Base-by-base conservation (phyloP, 495 filamentous ascomycete genomes). In the Aspergillus biplanus region DNA sequence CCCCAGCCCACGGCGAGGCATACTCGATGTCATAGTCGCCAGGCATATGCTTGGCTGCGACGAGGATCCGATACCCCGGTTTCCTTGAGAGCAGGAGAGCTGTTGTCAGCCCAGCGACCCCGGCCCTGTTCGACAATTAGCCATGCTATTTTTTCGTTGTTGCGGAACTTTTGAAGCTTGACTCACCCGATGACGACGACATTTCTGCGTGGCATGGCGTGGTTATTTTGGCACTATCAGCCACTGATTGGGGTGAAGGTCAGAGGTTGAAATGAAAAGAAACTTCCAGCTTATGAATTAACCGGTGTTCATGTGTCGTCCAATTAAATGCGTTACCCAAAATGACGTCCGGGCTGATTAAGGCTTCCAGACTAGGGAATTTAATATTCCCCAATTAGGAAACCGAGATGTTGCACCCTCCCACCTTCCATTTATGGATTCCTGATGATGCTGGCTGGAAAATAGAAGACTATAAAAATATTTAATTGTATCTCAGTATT, bases 1-100 rank as follows among this genome's bases (percentile, higher is more conserved):
- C 93, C 31, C 93, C 93, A 11, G 93, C 93, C 89, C 90, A 96
- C 0, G 93, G 93, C 3, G 90, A 93, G 0, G 91, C 87, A 68
- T 97, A 97, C 82, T 96, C 92, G 62, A 92, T 87, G 69, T 96
- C 91, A 74, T 94, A 96, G 77, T 97, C 93, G 27, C 93, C 93
- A 0, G 93, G 93, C 93, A 66, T 66, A 50, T 66, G 64, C 31
- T 95, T 95, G 31, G 91, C 90, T 4, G 90, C 79, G 15, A 97
- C 80, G 6, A 90, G 92, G 56, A 97, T 79, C 46, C 18, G 12
- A 21, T 49, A 16, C 18, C 18, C 46, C 4, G 15, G 15, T 8
- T 21, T 81, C 62, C 82, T 86, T 50, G 91, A 88, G 16, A 97
- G 84, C 12, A 90, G 71, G 9, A 94, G 78, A 2, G 92, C 92